Percentiles rank a stretch among this genome's conserved stretches.
Conservation (phyloP, 306 rosid species). For the Prunus armeniaca region DNA sequence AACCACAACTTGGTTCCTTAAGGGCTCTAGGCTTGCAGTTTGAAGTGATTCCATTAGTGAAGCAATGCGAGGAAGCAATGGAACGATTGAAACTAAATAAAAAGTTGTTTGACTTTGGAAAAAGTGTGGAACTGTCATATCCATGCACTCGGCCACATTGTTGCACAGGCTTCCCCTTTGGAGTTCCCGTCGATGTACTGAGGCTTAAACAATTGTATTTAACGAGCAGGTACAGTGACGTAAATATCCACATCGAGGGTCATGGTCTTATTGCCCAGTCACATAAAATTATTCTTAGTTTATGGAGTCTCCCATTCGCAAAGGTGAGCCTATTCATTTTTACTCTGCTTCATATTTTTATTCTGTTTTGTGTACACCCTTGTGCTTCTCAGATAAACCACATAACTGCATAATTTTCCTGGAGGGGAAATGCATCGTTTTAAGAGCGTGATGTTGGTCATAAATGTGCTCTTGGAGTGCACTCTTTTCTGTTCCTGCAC, state of each 20-base stretch:
- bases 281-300: slow-evolving; percentile 82
- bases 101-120: slow-evolving; percentile 44
- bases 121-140: slow-evolving; percentile 59
- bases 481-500: neutral
- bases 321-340: slow-evolving; percentile 50
- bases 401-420: neutral
- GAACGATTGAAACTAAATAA: slow-evolving; percentile 56
- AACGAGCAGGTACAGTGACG: slow-evolving; percentile 71
- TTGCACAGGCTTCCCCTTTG: slow-evolving; percentile 55
- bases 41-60: slow-evolving; percentile 71
- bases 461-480: neutral
- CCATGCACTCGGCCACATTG: slow-evolving; percentile 57
- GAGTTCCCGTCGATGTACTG: slow-evolving; percentile 52
- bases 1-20: slow-evolving; percentile 62
- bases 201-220: slow-evolving; percentile 55
- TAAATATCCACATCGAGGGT: slow-evolving; percentile 57
- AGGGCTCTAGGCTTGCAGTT: slow-evolving; percentile 67
- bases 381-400: neutral
- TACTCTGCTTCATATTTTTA: neutral
- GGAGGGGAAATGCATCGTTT: neutral
- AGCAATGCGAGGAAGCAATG: slow-evolving; percentile 72
- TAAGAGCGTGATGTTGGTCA: neutral
- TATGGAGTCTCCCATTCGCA: slow-evolving; percentile 88
- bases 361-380: neutral
- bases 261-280: slow-evolving; percentile 57